Percentiles rank a stretch among this genome's conserved stretches.
Conservation (phyloP, 2,329 filamentous ascomycete genomes). For the Colletotrichum godetiae region DNA sequence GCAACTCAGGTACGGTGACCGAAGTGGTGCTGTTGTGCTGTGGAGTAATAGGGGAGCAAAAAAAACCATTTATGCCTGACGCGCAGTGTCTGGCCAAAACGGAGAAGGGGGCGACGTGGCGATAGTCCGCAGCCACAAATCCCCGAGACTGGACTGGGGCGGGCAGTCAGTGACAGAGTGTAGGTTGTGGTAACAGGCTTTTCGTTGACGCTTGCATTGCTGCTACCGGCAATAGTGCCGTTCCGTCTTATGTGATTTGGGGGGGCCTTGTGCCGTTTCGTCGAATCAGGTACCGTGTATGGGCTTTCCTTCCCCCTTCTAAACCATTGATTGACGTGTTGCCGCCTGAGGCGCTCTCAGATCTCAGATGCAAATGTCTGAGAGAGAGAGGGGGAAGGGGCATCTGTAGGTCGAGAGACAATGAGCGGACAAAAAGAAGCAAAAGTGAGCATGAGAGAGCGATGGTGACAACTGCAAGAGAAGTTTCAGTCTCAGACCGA, state of each 20-base stretch:
- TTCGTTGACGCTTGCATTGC: constrained; percentile 16
- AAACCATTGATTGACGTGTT: constrained; percentile 5
- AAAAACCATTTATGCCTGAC: neutral
- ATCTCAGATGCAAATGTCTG: constrained; percentile 7
- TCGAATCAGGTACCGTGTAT: constrained; percentile 7
- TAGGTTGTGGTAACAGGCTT: neutral
- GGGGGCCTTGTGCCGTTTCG: neutral
- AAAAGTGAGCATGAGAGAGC: constrained; percentile 3
- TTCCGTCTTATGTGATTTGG: constrained; percentile 14
- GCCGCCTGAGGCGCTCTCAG: constrained; percentile 1
- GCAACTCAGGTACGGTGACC: neutral
- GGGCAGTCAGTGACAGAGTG: no score
- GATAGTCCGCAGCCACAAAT: constrained; percentile 17
- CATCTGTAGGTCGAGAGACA: constrained; percentile 5
- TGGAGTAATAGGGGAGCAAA: neutral
- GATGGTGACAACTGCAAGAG: neutral
- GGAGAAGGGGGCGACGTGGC: constrained; percentile 16
- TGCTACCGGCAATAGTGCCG: constrained; percentile 11
- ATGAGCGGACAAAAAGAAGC: neutral
- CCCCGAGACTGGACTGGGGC: neutral
- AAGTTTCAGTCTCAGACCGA: neutral
- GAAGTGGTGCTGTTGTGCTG: neutral
- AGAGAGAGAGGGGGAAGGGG: neutral
- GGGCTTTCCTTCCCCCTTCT: neutral
- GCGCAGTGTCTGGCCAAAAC: neutral